Evolutionary conservation across 163 green algal genomes (phyloP), one percentile per base, ranked within the genome.

Genomic region (Trebouxia gelatinosa): DNA sequence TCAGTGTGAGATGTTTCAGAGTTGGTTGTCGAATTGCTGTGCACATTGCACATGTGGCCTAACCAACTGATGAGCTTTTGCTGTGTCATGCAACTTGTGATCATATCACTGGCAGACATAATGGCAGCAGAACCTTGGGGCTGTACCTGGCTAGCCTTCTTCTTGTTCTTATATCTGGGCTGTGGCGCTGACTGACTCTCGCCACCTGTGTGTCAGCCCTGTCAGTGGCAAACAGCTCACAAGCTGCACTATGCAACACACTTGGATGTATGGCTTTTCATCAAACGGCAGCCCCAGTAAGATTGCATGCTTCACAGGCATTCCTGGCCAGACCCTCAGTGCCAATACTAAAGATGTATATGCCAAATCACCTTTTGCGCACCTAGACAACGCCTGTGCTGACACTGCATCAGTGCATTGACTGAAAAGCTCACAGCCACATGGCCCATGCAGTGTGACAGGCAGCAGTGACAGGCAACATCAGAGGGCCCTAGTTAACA

Each of bases 81-180:
- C 9, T 21, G 26, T 6, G 26, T 29, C 23, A 2, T 39, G n/a
- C n/a, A 38, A 38, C 51, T n/a, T n/a, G n/a, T n/a, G n/a, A n/a
- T n/a, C n/a, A 34, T 29, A 28, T 28, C 51, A 26, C 51, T 0
- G 5, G 23, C 51, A 62, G 23, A 32, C 6, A 1, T 62, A 1
- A 0, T 38, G 5, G n/a, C 38, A 16, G 37, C 32, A 38, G 9
- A 70, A 19, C 16, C 5, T 32, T 46, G 57, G 7, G 57, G 6
- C 13, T 6, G 7, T 21, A 68, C 51, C 70, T 65, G 70, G 26
- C 37, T 64, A 31, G 37, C 34, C 34, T 67, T 78, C n/a, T 62
- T 62, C 34, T 65, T 65, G 16, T 35, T 48, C 21, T 38, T 37
- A 17, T n/a, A 31, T 23, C 40, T 29, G 1, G 48, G 70, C 34